Evolutionary conservation across 2,329 filamentous ascomycete species (phyloP), one percentile per base, ranked within the genome.

Genomic region (Apiospora pterosperma): DNA sequence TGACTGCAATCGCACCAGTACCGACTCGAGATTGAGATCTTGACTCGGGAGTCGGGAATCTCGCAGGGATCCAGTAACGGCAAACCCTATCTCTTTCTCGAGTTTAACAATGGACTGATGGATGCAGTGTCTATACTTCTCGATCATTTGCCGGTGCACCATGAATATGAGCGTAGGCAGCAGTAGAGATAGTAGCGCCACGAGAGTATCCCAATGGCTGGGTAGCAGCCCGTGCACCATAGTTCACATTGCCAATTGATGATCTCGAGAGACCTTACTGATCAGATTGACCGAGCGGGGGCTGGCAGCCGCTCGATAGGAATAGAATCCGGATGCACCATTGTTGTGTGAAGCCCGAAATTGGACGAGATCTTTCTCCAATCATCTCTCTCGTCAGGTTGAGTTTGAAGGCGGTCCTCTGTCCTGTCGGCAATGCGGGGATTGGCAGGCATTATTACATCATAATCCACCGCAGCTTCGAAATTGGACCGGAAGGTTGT

Each of bases 51-150:
- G 23, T 2, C 36, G 25, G 2, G 36, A 28, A 23, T 25, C 25
- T n/a, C 31, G 36, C 19, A 59, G 12, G 5, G 44, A 34, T 3
- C 52, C 62, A 25, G 52, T 36, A 8, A 58, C 52, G 11, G 36
- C 62, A 12, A 63, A 63, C 1, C 62, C 52, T 6, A 52, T 63
- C 48, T 63, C 62, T n/a, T 28, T 28, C 36, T 63, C 52, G 38
- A 63, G 36, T 10, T 41, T 14, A 3, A 21, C 36, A 5, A 44
- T 60, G 6, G 62, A 59, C 5, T 34, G 28, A 36, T 63, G 36
- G 14, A 63, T 59, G 10, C 25, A 25, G 5, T 55, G n/a, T 5
- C 62, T 41, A 19, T 63, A 63, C 28, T 36, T 36, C 19, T 59
- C 62, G 2, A 36, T 44, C 14, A 42, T 34, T 19, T 16, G 16